These are phyloP conservation scores for Halenospora varia DNA, from an alignment of 495 filamentous ascomycete species.

Conservation along the genomic window DNA sequence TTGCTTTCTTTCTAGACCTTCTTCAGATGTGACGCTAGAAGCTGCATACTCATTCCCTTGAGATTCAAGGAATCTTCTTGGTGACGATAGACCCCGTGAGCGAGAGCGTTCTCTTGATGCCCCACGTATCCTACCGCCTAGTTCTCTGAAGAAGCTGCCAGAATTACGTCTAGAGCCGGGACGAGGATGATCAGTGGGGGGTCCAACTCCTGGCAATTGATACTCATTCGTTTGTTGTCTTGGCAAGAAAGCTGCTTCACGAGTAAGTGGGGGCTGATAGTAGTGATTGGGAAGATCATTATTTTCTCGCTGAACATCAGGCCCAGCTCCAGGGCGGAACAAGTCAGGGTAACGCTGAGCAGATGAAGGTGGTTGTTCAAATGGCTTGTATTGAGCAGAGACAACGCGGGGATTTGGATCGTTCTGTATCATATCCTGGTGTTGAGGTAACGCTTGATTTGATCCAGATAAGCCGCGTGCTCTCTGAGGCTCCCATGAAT, in stretches of 20 bases:
- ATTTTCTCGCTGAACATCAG: not conserved
- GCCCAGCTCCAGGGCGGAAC: constrained; percentile 19
- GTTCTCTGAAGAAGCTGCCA: constrained; percentile 30
- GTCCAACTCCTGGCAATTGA: constrained; percentile 27
- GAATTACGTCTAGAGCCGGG: constrained; percentile 29
- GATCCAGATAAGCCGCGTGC: constrained; percentile 9
- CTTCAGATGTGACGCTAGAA: constrained; percentile 31
- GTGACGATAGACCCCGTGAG: constrained; percentile 4
- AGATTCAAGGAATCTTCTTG: constrained; percentile 1
- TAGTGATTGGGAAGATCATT: constrained; percentile 18
- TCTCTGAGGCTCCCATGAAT: constrained; percentile 16
- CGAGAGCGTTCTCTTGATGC: constrained; percentile 27
- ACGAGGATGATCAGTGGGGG: constrained; percentile 18
- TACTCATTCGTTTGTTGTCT: constrained; percentile 35
- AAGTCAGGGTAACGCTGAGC: constrained; percentile 33
- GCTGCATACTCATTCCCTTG: constrained; percentile 31
- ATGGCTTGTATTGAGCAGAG: constrained; percentile 15
- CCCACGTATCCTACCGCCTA: constrained; percentile 29
- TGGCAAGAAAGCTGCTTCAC: constrained; percentile 29
- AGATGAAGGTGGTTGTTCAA: constrained; percentile 34
- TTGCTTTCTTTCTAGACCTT: constrained; percentile 22
- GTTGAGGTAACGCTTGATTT: not conserved
- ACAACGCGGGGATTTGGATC: constrained; percentile 1
- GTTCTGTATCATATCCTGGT: not conserved
- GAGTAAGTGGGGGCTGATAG: constrained; percentile 22